A percentile compares a stretch with the other conserved stretches of the same genome.
Conservation (phyloP, 441 rosid genomes). For the Biscutella laevigata region DNA sequence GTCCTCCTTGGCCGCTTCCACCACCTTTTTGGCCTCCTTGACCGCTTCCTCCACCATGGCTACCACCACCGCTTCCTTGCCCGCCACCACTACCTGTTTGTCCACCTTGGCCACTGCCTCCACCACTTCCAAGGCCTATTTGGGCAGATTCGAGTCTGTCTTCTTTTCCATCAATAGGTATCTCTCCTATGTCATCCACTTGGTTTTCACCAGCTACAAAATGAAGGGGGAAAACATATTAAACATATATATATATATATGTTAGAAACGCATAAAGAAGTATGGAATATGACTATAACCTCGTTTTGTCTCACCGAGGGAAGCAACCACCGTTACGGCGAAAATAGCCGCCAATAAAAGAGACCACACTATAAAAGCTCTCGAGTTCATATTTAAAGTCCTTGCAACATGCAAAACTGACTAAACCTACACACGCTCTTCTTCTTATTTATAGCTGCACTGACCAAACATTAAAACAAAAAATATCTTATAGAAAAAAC, state of each 20-base stretch:
- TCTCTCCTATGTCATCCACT: too few species aligned
- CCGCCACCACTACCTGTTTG: not conserved
- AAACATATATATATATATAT: too few species aligned
- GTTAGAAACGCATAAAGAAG: not conserved
- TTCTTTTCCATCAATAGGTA: not conserved
- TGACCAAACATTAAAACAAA: not conserved
- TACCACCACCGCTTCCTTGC: not conserved
- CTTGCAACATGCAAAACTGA: not conserved
- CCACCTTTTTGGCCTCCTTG: not conserved
- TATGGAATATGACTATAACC: conserved; percentile 12
- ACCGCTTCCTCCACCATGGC: too few species aligned
- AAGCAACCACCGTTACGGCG: conserved; percentile 12
- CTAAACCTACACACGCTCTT: not conserved
- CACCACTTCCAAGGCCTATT: not conserved
- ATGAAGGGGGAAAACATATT: not conserved
- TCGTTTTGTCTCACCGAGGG: conserved; percentile 12
- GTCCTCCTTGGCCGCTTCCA: not conserved
- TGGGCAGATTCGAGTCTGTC: conserved; percentile 19
- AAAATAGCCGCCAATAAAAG: conserved; percentile 18
- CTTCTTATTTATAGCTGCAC: conserved; percentile 15
- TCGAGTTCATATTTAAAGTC: conserved; percentile 15
- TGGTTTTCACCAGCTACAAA: conserved; percentile 3
- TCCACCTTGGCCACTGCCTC: not conserved
- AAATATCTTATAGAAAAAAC: not conserved
- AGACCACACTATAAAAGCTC: conserved; percentile 19